Conservation (phyloP, 2,329 filamentous ascomycete species). For the Talaromyces islandicus region DNA sequence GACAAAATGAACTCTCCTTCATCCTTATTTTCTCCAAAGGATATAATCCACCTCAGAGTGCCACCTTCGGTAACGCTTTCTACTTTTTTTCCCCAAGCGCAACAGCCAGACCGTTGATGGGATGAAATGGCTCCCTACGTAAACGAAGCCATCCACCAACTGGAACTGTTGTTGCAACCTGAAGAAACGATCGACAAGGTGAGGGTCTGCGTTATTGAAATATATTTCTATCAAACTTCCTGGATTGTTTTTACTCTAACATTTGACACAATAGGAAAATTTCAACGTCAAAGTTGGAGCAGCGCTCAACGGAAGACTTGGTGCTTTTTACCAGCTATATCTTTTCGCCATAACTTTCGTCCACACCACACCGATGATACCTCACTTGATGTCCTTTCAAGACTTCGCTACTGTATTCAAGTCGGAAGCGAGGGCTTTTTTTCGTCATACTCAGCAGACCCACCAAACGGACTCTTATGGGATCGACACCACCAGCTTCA, state of each 20-base stretch:
- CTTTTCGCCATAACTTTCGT: background rate
- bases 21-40: background rate
- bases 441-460: background rate
- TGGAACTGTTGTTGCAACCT: background rate
- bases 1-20: background rate
- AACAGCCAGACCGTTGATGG: background rate
- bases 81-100: background rate
- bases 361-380: background rate
- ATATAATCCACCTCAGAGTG: background rate
- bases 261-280: background rate
- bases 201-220: background rate
- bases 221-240: background rate
- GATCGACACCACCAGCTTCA: background rate
- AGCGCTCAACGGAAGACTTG: background rate
- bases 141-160: background rate
- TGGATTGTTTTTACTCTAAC: background rate
- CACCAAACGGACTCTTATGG: background rate
- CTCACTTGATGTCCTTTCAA: background rate
- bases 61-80: background rate
- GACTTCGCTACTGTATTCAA: background rate
- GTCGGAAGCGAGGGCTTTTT: background rate
- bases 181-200: background rate
- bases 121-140: background rate
- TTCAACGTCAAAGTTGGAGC: background rate
- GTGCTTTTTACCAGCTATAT: background rate